Evolutionary conservation across 2,329 filamentous ascomycete species (phyloP).

Genomic region (Colletotrichum theobromicola): DNA sequence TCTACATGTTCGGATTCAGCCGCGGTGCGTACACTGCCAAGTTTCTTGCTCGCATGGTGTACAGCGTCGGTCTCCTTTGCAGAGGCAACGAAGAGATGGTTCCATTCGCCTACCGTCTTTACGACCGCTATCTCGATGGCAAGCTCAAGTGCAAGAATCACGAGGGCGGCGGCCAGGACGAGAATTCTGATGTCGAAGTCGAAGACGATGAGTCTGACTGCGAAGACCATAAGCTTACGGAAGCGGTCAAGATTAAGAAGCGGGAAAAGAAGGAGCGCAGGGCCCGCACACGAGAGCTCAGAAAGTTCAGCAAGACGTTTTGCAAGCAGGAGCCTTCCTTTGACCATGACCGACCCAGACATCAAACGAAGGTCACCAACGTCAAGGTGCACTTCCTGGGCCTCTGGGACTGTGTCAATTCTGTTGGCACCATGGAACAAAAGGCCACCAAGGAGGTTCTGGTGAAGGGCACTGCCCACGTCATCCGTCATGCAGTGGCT

Average conservation of each 20-base stretch:
- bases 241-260: conserved; percentile 23
- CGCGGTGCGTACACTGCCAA: conserved; percentile 58
- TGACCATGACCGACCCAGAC: no score
- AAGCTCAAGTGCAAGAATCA: conserved; percentile 34
- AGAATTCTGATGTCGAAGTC: not conserved
- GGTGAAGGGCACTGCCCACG: conserved; percentile 43
- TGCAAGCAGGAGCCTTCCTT: no score
- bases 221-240: not conserved
- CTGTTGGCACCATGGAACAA: conserved; percentile 44
- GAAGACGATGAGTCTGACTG: not conserved
- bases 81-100: conserved; percentile 60
- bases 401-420: conserved; percentile 59
- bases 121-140: conserved; percentile 43
- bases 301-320: conserved; percentile 48
- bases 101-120: conserved; percentile 50
- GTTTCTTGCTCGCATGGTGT: conserved; percentile 56
- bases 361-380: no score
- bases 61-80: conserved; percentile 52
- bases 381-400: conserved; percentile 58
- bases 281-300: conserved; percentile 35
- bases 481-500: conserved; percentile 56
- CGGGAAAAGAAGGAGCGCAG: not conserved
- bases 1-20: conserved; percentile 61
- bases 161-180: conserved; percentile 14
- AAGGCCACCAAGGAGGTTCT: conserved; percentile 39